Base-by-base conservation (phyloP, 345 rosid species). In the Heritiera littoralis region DNA sequence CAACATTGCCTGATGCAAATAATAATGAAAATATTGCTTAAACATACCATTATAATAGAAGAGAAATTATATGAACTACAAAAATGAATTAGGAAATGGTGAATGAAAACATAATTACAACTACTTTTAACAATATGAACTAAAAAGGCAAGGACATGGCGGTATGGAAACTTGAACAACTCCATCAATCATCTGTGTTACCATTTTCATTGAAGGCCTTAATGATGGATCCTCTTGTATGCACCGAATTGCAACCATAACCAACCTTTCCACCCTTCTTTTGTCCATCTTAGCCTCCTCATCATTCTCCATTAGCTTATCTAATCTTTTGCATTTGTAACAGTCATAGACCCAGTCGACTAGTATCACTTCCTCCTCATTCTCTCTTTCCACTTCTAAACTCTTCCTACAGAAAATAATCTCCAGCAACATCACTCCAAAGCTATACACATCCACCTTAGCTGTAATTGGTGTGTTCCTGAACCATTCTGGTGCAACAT, bases 401-500 rank as follows among this genome's bases (percentile, higher is more conserved):
- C 72, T 55, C 35, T 14, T 64, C 17, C 73, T 78, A 40, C 76
- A 82, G 20, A 72, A 82, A 14, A 81, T 54, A 7, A 81, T 77
- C 74, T 77, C 84, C 14, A 81, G 63, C 15, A 82, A 43, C 74
- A 81, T 54, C 0, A 77, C 60, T 4, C 84, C 84, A 35, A 20
- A 81, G 35, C 81, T 77, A 23, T 82, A 78, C 14, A 82, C 84
- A 59, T 82, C 79, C 1, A 78, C 84, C 54, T 82, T 78, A 17
- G 64, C 66, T 14, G 79, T 82, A 18, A 78, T 78, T 0, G 81
- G 74, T 65, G 58, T 54, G 74, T 75, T 41, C n/a, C 63, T 52
- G 75, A 85, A 80, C 88, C 90, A 87, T 30, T 87, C 88, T 0
- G 90, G 88, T 13, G 88, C 88, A 20, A 85, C 85, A 72, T 85